Conservation (phyloP, 2,329 filamentous ascomycete genomes). For the Pseudomassariella vexata region DNA sequence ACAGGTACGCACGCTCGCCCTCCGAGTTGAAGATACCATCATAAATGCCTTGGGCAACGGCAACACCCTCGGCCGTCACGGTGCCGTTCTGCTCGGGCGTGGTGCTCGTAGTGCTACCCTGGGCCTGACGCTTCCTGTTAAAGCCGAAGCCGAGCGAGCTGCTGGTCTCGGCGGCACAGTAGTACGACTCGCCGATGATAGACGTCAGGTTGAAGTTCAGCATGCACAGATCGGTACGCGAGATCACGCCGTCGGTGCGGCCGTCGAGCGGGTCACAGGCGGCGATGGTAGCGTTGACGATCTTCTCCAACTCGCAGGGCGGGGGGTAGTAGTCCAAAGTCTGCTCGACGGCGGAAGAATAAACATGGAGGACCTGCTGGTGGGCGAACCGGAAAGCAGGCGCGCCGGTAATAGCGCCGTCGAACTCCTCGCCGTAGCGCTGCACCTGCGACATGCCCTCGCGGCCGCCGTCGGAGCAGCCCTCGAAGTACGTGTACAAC, state of each 20-base stretch:
- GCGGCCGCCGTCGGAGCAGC: constrained; percentile 40
- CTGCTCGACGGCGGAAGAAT: constrained; percentile 29
- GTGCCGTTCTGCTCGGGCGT: constrained; percentile 28
- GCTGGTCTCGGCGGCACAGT: constrained; percentile 21
- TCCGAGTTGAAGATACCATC: constrained; percentile 27
- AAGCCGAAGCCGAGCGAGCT: constrained; percentile 18
- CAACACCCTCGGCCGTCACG: constrained; percentile 26
- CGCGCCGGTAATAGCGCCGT: constrained; percentile 38
- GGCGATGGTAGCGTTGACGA: constrained; percentile 47
- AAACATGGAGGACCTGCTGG: constrained; percentile 36
- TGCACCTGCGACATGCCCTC: constrained; percentile 42
- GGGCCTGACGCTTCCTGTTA: constrained; percentile 15
- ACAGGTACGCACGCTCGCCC: constrained; percentile 28
- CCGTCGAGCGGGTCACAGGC: constrained; percentile 51
- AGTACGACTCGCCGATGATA: constrained; percentile 26
- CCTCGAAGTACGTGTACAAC: constrained; percentile 47
- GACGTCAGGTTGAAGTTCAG: constrained; percentile 26
- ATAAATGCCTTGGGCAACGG: constrained; percentile 26
- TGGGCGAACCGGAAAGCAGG: constrained; percentile 38
- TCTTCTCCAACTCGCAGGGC: constrained; percentile 40
- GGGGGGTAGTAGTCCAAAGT: constrained; percentile 35
- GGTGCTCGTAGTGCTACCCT: constrained; percentile 12
- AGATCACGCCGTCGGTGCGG: constrained; percentile 45
- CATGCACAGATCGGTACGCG: constrained; percentile 26
- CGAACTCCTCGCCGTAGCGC: constrained; percentile 32